phyloP scores from a whole-genome alignment of 148 eudicot genomes.

The Persicaria maculosa region DNA sequence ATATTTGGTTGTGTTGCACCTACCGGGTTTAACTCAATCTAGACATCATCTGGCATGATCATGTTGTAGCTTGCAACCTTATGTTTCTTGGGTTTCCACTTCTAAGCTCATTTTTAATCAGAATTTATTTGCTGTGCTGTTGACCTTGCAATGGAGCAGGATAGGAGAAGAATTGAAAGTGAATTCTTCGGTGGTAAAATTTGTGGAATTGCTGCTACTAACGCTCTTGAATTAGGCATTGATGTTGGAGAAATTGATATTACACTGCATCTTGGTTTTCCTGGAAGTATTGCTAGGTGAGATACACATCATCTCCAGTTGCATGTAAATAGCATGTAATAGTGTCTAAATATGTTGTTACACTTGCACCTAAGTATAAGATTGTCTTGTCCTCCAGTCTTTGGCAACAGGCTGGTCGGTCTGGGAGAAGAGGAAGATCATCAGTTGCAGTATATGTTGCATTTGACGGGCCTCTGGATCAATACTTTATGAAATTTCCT shows the following conservation, averaged over 20 bases:
- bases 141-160: conserved; percentile 43
- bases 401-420: conserved; percentile 99
- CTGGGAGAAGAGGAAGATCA: conserved; percentile 87
- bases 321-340: conserved; percentile 6
- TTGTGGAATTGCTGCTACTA: conserved; percentile 91
- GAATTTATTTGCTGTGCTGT: neutral
- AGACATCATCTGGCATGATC: neutral
- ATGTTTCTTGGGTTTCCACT: neutral
- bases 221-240: conserved; percentile 95
- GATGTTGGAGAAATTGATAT: conserved; percentile 94
- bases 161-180: conserved; percentile 75
- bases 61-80: neutral
- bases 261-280: conserved; percentile 94
- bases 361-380: neutral
- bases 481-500: conserved; percentile 89
- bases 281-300: conserved; percentile 96
- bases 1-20: neutral
- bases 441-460: conserved; percentile 94
- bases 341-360: conserved; percentile 8
- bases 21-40: neutral
- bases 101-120: neutral
- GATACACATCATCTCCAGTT: conserved; percentile 12
- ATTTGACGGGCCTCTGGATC: conserved; percentile 96
- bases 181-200: conserved; percentile 69
- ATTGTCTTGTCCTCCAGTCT: conserved; percentile 35